Evolutionary conservation across 1,284 basidiomycete species (phyloP), one percentile per base, ranked within the genome.

Genomic region (Schizophyllum commune): DNA sequence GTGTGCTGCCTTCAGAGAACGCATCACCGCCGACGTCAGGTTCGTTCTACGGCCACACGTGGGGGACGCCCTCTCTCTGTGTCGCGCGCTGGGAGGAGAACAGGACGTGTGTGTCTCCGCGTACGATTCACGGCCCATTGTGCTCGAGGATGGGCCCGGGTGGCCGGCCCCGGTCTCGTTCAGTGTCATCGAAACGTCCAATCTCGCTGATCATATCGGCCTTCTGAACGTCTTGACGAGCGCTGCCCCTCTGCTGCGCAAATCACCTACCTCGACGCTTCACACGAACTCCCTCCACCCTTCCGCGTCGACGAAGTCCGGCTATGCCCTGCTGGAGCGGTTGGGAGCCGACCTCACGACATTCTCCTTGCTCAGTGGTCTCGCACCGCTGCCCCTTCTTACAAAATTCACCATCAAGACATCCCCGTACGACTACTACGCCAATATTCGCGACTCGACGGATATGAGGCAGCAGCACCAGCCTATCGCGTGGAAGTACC

Each of bases 181-280:
- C 68, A 68, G 76, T 52, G 72, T 79, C 47, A 75, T 82, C 61
- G 75, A 81, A 39, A 78, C 80, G 0, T 79, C 79, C 13, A 80
- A 79, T 54, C 61, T 80, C 17, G 65, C 65, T 33, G 78, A 80
- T 61, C 73, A 79, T 56, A 58, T 77, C 3, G 80, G 78, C 0
- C 67, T 79, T 6, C 58, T 79, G 33, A 81, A 82, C 61, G 60
- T 81, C n/a, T 65, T 82, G 53, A 63, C 73, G n/a, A 69, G 67
- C 11, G 65, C 73, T 1, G 56, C 61, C 4, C 77, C 78, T 1
- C 65, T 82, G 5, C 68, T 81, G 5, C 56, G 17, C 39, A 11
- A 11, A 47, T 65, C 61, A 13, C 61, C 63, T 1, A 63, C 66
- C 13, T 62, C 66, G 15, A 74, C 76, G 0, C 61, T 82, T 4